phyloP scores from a whole-genome alignment of 1,284 basidiomycete species.

The Malassezia obtusa region DNA sequence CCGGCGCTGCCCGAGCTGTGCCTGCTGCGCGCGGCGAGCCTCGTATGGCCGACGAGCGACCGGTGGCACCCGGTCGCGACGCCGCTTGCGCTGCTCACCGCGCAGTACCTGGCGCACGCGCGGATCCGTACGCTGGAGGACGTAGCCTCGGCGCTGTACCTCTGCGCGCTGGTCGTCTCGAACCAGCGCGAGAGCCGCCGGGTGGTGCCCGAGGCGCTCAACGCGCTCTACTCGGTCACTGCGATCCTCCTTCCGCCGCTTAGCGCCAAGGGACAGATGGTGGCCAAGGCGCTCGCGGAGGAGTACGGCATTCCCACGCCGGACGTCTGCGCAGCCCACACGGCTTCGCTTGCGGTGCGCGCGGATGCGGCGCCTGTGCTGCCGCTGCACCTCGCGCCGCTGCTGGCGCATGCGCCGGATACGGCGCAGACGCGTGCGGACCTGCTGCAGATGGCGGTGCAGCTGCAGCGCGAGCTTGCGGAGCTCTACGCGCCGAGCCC shows the following conservation, averaged over 20 bases:
- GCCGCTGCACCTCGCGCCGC: slow-evolving; percentile 2
- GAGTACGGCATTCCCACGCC: slow-evolving; percentile 41
- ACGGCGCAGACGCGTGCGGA: slow-evolving; percentile 5
- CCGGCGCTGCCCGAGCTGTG: slow-evolving; percentile 73
- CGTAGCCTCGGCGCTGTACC: slow-evolving; percentile 73
- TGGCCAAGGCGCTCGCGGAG: slow-evolving; percentile 28
- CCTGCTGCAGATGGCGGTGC: slow-evolving; percentile 22
- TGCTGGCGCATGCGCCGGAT: slow-evolving; percentile 8
- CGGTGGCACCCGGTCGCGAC: slow-evolving; percentile 80
- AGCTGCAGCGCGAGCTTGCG: slow-evolving; percentile 27
- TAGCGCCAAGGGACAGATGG: neutral
- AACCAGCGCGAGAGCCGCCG: slow-evolving; percentile 78
- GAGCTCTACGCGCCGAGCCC: slow-evolving; percentile 34
- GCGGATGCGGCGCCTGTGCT: neutral
- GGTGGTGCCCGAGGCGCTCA: slow-evolving; percentile 77
- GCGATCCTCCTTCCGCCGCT: slow-evolving; percentile 58
- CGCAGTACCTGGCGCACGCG: slow-evolving; percentile 76
- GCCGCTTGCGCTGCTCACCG: slow-evolving; percentile 76
- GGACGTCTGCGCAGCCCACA: slow-evolving; percentile 29
- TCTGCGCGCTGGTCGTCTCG: slow-evolving; percentile 64
- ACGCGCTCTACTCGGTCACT: slow-evolving; percentile 64
- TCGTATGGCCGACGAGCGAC: slow-evolving; percentile 88
- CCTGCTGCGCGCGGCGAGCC: slow-evolving; percentile 68
- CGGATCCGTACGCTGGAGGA: slow-evolving; percentile 68
- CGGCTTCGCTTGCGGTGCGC: slow-evolving; percentile 5